Conservation (phyloP, 2,329 filamentous ascomycete species). For the Onygena corvina region DNA sequence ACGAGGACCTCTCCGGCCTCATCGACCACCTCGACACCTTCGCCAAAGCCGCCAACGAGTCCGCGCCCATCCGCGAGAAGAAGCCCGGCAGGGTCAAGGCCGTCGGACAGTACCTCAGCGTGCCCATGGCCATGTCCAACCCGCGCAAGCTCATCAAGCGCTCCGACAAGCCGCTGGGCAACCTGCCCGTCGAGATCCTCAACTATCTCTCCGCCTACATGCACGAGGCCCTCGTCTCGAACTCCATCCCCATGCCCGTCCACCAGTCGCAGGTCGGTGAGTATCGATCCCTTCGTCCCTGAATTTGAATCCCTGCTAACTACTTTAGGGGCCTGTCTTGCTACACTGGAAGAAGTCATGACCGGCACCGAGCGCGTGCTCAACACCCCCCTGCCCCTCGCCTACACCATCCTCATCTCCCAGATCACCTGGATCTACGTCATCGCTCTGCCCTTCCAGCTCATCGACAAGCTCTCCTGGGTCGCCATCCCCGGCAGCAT, state of each 20-base stretch:
- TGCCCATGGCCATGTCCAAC: slow-evolving; percentile 66
- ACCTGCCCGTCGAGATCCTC: slow-evolving; percentile 72
- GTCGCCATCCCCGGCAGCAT: slow-evolving; percentile 67
- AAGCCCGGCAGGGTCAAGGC: slow-evolving; percentile 47
- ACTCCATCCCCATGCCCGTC: slow-evolving; percentile 19
- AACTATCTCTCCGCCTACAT: slow-evolving; percentile 58
- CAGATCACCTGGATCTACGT: slow-evolving; percentile 84
- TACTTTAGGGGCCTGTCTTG: slow-evolving; percentile 45
- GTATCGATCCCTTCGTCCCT: slow-evolving; percentile 1
- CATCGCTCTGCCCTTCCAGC: slow-evolving; percentile 68
- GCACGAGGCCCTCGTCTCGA: slow-evolving; percentile 44
- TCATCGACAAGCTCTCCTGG: slow-evolving; percentile 53
- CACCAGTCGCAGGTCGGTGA: slow-evolving; percentile 20
- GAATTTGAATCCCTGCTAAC: neutral
- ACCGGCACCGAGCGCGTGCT: slow-evolving; percentile 65
- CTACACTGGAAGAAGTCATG: slow-evolving; percentile 58
- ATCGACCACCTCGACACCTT: slow-evolving; percentile 65
- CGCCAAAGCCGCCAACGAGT: slow-evolving; percentile 48
- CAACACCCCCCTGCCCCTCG: slow-evolving; percentile 68
- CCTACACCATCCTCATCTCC: slow-evolving; percentile 71
- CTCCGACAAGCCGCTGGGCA: slow-evolving; percentile 59
- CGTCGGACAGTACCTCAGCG: slow-evolving; percentile 59
- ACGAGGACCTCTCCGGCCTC: slow-evolving; percentile 59
- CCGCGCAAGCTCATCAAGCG: slow-evolving; percentile 66
- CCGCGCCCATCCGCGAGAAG: slow-evolving; percentile 25